Base-by-base conservation (phyloP, 306 rosid species). In the Medicago ruthenica region DNA sequence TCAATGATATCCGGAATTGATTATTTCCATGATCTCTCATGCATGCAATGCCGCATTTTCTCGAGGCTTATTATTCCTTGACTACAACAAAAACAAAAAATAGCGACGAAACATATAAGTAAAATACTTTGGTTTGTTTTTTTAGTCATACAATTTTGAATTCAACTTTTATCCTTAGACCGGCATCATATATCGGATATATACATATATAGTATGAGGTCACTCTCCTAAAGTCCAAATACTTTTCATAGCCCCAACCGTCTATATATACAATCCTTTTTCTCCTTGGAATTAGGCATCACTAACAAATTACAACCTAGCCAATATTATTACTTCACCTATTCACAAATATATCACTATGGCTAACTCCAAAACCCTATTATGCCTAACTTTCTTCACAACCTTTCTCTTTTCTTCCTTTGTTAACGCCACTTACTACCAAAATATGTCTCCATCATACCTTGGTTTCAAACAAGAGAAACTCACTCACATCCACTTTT, bases 401-500 rank as follows among this genome's bases (percentile, higher is more conserved):
- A 41, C 41, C 10, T 7, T 64, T n/a, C 31, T 73, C 24, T 41
- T 76, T 27, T 10, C 20, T 20, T 71, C 63, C 70, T 12, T 77
- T 3, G 18, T 64, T 21, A 2, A 21, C 0, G 72, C 63, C 2
- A 64, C 3, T 16, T 87, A 44, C 84, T 70, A 75, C 5, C 42
- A 53, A 36, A 41, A 6, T 2, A 9, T 84, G 3, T 76, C 83
- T 14, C 88, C 84, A 6, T 4, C 61, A 0, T 20, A 37, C 1
- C 34, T 83, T 2, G 84, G 83, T n/a, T 65, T 85, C 15, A 36
- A 34, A 0, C 73, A 73, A 59, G 89, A 87, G 67, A 86, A 78
- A 70, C 78, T 89, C 39, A 84, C 79, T 60, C 90, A 87, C 65
- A 75, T 89, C 51, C 86, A 54, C 39, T 87, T 89, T 85, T 89